phyloP scores from a whole-genome alignment of 805 yeast species.

The Cyberlindnera xylosilytica region DNA sequence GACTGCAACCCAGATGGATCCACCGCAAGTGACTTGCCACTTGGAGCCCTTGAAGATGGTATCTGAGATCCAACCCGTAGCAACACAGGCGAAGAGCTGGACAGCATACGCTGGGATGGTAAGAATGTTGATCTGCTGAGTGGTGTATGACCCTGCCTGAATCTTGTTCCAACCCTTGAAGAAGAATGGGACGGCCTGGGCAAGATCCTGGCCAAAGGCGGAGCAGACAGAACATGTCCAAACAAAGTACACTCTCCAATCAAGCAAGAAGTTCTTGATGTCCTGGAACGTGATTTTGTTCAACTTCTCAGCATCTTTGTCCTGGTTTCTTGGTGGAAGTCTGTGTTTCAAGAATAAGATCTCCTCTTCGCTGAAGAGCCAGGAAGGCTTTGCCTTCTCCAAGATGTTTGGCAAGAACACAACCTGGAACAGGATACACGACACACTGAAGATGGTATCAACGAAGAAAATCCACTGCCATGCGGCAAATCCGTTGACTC shows the following conservation, averaged over 20 bases:
- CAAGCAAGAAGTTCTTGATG: slow-evolving; percentile 7
- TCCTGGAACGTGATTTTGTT: slow-evolving; percentile 4
- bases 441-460: slow-evolving; percentile 54
- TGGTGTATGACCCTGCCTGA: slow-evolving; percentile 10
- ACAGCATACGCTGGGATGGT: slow-evolving; percentile 13
- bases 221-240: slow-evolving; percentile 6
- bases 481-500: slow-evolving; percentile 44
- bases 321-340: slow-evolving; percentile 12
- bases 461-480: slow-evolving; percentile 72
- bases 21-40: slow-evolving; percentile 8
- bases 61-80: slow-evolving; percentile 15
- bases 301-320: slow-evolving; percentile 3
- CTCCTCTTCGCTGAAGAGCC: slow-evolving; percentile 22
- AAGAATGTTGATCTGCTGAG: slow-evolving; percentile 9
- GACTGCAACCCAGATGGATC: slow-evolving; percentile 6
- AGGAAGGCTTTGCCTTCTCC: slow-evolving; percentile 29
- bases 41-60: slow-evolving; percentile 14
- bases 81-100: slow-evolving; percentile 6
- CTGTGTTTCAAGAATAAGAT: slow-evolving; percentile 9
- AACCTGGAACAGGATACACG: slow-evolving; percentile 14
- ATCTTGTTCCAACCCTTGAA: slow-evolving; percentile 13
- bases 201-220: slow-evolving; percentile 11
- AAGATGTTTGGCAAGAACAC: slow-evolving; percentile 29
- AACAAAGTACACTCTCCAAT: slow-evolving; percentile 14
- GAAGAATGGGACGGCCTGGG: slow-evolving; percentile 10